Evolutionary conservation across 202 grass and related monocot species (phyloP).

Genomic region (Musa balbisiana): DNA sequence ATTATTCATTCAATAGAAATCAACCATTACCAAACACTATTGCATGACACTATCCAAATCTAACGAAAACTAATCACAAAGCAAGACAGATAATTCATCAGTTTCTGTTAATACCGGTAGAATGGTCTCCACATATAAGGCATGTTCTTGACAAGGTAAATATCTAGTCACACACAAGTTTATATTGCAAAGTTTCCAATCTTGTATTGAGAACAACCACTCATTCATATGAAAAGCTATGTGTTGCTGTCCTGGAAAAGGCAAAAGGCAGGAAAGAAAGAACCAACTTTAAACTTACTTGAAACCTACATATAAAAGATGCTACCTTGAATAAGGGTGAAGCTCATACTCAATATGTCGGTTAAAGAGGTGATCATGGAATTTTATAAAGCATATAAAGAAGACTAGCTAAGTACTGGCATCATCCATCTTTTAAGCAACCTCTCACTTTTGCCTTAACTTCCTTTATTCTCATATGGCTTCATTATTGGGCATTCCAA

Average conservation of each 20-base stretch:
- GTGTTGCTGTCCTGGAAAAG: background rate
- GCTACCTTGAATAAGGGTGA: conserved; percentile 3
- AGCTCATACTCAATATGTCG: conserved; percentile 3
- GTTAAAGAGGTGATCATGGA: background rate
- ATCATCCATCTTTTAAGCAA: background rate
- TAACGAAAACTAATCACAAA: background rate
- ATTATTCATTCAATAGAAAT: too few relatives aligned
- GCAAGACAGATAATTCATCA: background rate
- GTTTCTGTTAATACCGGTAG: background rate
- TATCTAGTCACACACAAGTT: background rate
- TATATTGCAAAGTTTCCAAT: background rate
- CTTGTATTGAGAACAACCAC: background rate
- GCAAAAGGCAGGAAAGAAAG: background rate
- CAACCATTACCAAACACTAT: background rate
- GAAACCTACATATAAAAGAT: background rate
- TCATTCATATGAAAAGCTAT: too few relatives aligned
- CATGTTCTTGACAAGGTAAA: background rate
- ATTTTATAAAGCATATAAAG: background rate
- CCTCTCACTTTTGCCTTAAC: background rate
- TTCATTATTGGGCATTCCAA: background rate
- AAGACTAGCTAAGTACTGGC: background rate
- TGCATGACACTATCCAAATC: background rate
- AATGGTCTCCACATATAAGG: too few relatives aligned
- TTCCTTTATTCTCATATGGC: background rate
- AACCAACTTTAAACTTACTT: conserved; percentile 6